Evolutionary conservation across 2,329 filamentous ascomycete genomes (phyloP).

Genomic region (Fonsecaea erecta): DNA sequence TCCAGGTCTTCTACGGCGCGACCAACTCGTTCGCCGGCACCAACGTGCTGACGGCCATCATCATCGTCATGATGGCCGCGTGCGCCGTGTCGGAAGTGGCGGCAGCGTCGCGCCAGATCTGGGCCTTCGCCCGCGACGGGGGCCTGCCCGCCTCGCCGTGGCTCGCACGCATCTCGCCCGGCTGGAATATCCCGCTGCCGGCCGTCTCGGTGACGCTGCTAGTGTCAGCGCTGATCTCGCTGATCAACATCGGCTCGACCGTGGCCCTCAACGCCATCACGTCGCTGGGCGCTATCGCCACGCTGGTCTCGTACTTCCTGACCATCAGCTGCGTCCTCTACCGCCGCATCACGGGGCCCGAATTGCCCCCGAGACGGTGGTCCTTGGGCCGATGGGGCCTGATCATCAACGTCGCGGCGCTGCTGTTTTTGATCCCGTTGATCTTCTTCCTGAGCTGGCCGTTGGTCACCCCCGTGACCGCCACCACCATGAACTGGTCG

Average conservation of each 20-base stretch:
- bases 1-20: conserved; percentile 56
- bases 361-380: conserved; percentile 51
- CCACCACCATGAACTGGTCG: conserved; percentile 49
- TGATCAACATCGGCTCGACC: conserved; percentile 40
- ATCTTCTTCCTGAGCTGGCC: conserved; percentile 50
- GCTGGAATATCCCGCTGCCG: conserved; percentile 46
- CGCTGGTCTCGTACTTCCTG: conserved; percentile 43
- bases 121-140: conserved; percentile 57
- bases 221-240: conserved; percentile 50
- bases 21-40: conserved; percentile 50
- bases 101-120: conserved; percentile 62
- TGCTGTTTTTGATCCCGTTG: conserved; percentile 43
- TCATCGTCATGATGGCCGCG: conserved; percentile 51
- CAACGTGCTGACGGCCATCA: conserved; percentile 53
- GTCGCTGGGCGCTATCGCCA: conserved; percentile 44
- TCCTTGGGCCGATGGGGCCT: conserved; percentile 40
- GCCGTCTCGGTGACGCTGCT: conserved; percentile 49
- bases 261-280: conserved; percentile 49
- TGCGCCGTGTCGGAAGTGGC: conserved; percentile 60
- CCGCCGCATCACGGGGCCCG: conserved; percentile 48
- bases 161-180: conserved; percentile 20
- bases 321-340: conserved; percentile 53
- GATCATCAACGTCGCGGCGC: conserved; percentile 43
- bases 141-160: conserved; percentile 40
- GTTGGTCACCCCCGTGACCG: conserved; percentile 35